Evolutionary conservation across 805 yeast genomes (phyloP).

Genomic region (Candida incommunis): DNA sequence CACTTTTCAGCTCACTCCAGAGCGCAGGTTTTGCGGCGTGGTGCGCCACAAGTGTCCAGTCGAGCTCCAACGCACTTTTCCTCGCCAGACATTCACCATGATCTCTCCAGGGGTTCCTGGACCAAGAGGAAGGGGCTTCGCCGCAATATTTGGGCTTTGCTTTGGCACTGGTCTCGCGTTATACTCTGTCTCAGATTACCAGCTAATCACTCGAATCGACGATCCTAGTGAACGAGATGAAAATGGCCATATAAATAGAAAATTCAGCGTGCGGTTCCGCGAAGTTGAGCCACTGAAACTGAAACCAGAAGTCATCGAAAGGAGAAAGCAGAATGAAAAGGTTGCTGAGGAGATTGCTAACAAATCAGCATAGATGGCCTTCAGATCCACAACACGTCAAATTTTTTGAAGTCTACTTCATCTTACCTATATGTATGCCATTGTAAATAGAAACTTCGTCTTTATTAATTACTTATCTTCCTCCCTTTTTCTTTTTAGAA

Average conservation of each 20-base stretch:
- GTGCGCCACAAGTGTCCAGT: no score
- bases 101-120: constrained; percentile 12
- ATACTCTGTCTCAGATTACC: constrained; percentile 17
- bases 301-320: constrained; percentile 15
- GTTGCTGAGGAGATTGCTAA: neutral
- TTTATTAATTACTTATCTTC: neutral
- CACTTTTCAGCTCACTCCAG: neutral
- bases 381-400: no score
- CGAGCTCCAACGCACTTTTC: no score
- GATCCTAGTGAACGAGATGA: constrained; percentile 14
- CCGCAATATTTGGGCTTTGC: constrained; percentile 15
- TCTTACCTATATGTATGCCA: no score
- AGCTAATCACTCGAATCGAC: constrained; percentile 18
- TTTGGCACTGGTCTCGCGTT: constrained; percentile 14
- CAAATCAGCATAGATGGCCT: no score
- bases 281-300: constrained; percentile 16
- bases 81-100: no score
- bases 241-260: constrained; percentile 9
- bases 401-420: no score
- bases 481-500: neutral
- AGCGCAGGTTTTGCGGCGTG: constrained; percentile 2
- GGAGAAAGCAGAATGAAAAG: neutral
- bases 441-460: no score
- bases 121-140: constrained; percentile 16
- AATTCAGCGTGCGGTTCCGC: constrained; percentile 16